phyloP scores from a whole-genome alignment of 108 stramenopile species.

The Skeletonema tropicum region DNA sequence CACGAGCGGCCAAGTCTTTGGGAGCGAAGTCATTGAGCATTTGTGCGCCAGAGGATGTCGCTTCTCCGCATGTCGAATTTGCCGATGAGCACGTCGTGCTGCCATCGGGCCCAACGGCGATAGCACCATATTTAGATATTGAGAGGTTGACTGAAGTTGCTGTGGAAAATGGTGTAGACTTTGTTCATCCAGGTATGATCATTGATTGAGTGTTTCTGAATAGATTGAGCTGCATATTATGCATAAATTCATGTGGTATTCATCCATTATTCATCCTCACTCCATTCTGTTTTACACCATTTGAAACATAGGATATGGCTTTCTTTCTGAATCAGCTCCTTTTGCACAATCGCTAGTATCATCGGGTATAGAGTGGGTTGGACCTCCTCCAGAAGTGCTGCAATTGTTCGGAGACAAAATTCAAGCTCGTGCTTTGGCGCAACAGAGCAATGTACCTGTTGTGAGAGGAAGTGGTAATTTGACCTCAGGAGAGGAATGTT shows the following conservation, averaged over 20 bases:
- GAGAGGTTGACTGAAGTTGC: slow-evolving; percentile 58
- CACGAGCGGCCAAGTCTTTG: slow-evolving; percentile 81
- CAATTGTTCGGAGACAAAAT: slow-evolving; percentile 92
- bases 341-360: slow-evolving; percentile 69
- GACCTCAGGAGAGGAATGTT: too few species aligned
- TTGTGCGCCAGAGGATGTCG: slow-evolving; percentile 82
- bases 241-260: too few species aligned
- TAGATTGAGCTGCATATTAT: too few species aligned
- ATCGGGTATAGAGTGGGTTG: slow-evolving; percentile 80
- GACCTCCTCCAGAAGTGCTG: slow-evolving; percentile 79
- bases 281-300: background rate
- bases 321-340: slow-evolving; percentile 89
- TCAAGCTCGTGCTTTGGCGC: slow-evolving; percentile 76
- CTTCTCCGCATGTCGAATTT: slow-evolving; percentile 70
- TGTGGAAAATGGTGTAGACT: slow-evolving; percentile 63
- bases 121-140: slow-evolving; percentile 63
- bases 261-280: too few species aligned
- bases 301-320: slow-evolving; percentile 69
- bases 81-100: slow-evolving; percentile 71
- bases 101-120: slow-evolving; percentile 35
- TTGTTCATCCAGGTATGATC: slow-evolving; percentile 68
- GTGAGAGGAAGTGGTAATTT: too few species aligned
- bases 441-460: slow-evolving; percentile 47
- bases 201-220: background rate
- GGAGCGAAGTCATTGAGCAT: slow-evolving; percentile 82